Conservation (phyloP, 2,329 filamentous ascomycete genomes). For the Fusarium sp. region DNA sequence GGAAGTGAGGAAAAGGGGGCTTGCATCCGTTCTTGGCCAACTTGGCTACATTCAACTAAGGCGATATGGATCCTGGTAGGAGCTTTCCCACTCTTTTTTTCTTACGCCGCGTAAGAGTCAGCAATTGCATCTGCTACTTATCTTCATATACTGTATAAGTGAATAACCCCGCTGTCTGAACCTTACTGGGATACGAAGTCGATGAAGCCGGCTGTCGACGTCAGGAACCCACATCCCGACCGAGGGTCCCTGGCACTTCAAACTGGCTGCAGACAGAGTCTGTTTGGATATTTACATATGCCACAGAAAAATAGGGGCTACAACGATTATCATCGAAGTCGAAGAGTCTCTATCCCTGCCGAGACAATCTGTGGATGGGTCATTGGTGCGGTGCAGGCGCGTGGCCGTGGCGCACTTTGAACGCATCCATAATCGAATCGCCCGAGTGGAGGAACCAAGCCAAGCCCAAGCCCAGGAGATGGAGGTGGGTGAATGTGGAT, state of each 20-base stretch:
- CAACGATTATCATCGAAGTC: constrained; percentile 5
- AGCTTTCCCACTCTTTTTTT: constrained; percentile 11
- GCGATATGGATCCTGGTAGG: constrained; percentile 11
- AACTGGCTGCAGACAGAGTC: neutral
- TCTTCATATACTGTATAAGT: neutral
- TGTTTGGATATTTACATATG: neutral
- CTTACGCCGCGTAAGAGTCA: constrained; percentile 24
- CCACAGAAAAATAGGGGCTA: constrained; percentile 14
- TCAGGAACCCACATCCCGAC: constrained; percentile 4
- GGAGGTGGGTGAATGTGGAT: neutral
- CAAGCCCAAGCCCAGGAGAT: neutral
- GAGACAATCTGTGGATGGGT: constrained; percentile 7
- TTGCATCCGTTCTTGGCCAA: constrained; percentile 19
- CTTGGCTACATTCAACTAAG: constrained; percentile 27
- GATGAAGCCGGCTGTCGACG: neutral
- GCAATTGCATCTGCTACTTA: neutral
- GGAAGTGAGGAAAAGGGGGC: constrained; percentile 21
- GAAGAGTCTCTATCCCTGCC: constrained; percentile 6
- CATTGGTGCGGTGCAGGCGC: constrained; percentile 13
- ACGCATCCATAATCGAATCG: constrained; percentile 29
- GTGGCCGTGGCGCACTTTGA: constrained; percentile 38
- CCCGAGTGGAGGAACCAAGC: constrained; percentile 19
- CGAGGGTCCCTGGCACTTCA: neutral
- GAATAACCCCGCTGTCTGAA: neutral
- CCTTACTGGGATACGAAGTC: neutral